Conservation (phyloP, 352 stramenopile species). For the Phytophthora nicotianae region DNA sequence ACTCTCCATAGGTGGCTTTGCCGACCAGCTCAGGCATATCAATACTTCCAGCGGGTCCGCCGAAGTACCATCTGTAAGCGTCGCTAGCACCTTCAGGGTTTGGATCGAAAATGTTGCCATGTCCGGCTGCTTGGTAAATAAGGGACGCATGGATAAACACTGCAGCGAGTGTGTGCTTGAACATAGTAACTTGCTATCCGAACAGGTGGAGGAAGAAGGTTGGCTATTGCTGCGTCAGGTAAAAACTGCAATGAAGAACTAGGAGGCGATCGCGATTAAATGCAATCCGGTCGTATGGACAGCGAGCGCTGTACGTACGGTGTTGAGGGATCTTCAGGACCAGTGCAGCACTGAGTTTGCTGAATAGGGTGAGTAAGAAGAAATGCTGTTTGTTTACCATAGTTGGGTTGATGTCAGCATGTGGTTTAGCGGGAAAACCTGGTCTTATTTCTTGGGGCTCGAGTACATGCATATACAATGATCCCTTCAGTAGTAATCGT, state of each 20-base stretch:
- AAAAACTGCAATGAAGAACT: conserved; percentile 26
- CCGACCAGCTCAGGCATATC: conserved; percentile 34
- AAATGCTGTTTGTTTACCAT: not conserved
- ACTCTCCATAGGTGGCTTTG: conserved; percentile 28
- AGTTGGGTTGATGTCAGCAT: not conserved
- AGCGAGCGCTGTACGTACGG: not conserved
- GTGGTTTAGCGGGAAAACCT: not conserved
- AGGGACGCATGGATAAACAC: conserved; percentile 10
- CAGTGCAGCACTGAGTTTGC: not conserved
- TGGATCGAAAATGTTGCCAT: conserved; percentile 37
- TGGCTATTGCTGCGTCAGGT: not conserved
- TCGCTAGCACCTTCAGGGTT: conserved; percentile 23
- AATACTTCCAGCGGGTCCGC: conserved; percentile 30
- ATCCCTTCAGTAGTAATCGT: no score
- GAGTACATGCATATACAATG: no score
- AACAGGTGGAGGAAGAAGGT: not conserved
- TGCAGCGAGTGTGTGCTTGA: conserved; percentile 24
- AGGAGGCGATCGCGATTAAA: not conserved
- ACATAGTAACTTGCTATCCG: conserved; percentile 18
- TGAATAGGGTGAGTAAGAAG: not conserved
- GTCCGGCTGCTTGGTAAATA: conserved; percentile 15
- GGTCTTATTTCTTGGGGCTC: not conserved
- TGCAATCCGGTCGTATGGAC: not conserved
- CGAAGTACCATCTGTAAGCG: conserved; percentile 27
- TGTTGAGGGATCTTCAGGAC: not conserved